Evolutionary conservation across 495 filamentous ascomycete genomes (phyloP).

Genomic region (Chaetomium fimeti): DNA sequence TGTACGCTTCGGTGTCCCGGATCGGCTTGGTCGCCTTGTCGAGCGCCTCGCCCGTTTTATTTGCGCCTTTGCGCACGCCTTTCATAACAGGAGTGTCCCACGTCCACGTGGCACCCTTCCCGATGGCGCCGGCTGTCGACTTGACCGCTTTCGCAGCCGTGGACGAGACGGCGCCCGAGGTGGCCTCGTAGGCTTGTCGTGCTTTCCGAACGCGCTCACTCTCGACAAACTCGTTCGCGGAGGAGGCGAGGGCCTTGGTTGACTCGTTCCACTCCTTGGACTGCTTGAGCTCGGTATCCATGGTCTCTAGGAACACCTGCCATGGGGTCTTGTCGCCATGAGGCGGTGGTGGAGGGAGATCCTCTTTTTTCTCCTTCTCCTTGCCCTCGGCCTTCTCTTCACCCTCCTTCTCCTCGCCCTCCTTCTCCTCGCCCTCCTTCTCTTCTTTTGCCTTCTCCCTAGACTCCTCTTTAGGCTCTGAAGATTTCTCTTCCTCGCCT

Average conservation of each 20-base stretch:
- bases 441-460: slow-evolving; percentile 41
- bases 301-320: slow-evolving; percentile 96
- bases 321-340: slow-evolving; percentile 97
- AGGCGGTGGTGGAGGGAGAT: slow-evolving; percentile 84
- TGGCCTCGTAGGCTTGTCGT: slow-evolving; percentile 77
- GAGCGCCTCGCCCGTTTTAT: slow-evolving; percentile 75
- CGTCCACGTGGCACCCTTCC: slow-evolving; percentile 88
- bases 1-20: slow-evolving; percentile 88
- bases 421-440: slow-evolving; percentile 44
- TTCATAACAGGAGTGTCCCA: slow-evolving; percentile 95
- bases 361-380: slow-evolving; percentile 64
- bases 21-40: slow-evolving; percentile 94
- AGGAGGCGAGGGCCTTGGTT: slow-evolving; percentile 86
- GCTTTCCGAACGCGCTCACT: slow-evolving; percentile 88
- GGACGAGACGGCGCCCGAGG: slow-evolving; percentile 69
- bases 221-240: slow-evolving; percentile 87
- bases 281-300: slow-evolving; percentile 87
- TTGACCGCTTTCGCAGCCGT: slow-evolving; percentile 77
- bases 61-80: slow-evolving; percentile 83
- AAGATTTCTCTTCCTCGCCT: slow-evolving; percentile 32
- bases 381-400: slow-evolving; percentile 45
- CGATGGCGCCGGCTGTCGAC: slow-evolving; percentile 78
- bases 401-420: slow-evolving; percentile 46
- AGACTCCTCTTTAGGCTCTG: slow-evolving; percentile 43
- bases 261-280: slow-evolving; percentile 99